Conservation (phyloP, 768 basidiomycete genomes). For the Pluteus cervinus region DNA sequence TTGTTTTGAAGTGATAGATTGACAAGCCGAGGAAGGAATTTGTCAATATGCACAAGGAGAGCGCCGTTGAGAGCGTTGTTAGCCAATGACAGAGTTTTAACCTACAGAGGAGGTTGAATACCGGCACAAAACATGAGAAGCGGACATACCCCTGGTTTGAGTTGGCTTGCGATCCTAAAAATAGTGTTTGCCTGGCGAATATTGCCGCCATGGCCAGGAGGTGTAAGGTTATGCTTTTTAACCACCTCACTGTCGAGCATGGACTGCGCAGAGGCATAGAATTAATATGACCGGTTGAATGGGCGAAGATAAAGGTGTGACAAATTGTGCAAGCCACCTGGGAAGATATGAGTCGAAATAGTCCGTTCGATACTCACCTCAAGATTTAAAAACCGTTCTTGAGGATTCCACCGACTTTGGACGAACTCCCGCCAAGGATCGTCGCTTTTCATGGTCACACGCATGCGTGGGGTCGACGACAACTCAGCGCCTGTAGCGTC, state of each 20-base stretch:
- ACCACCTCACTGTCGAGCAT: slow-evolving; percentile 76
- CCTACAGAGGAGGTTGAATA: slow-evolving; percentile 28
- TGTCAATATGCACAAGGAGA: slow-evolving; percentile 54
- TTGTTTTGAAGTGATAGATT: slow-evolving; percentile 83
- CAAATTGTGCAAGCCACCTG: slow-evolving; percentile 12
- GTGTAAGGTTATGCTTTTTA: slow-evolving; percentile 59
- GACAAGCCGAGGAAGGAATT: slow-evolving; percentile 73
- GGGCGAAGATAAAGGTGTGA: too few species aligned
- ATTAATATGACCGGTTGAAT: slow-evolving; percentile 13
- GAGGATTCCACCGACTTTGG: slow-evolving; percentile 63
- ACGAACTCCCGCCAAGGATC: slow-evolving; percentile 78
- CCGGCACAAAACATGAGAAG: slow-evolving; percentile 2
- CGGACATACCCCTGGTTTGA: slow-evolving; percentile 60
- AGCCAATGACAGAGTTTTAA: slow-evolving; percentile 80
- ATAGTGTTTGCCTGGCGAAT: slow-evolving; percentile 72
- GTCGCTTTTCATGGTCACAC: slow-evolving; percentile 20
- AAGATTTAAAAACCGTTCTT: slow-evolving; percentile 69
- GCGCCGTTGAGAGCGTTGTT: slow-evolving; percentile 60
- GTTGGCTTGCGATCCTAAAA: slow-evolving; percentile 78
- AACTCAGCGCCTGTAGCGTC: slow-evolving; percentile 10
- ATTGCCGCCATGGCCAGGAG: slow-evolving; percentile 67
- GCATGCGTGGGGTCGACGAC: slow-evolving; percentile 8
- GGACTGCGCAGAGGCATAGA: slow-evolving; percentile 49
- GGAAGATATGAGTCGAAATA: slow-evolving; percentile 3
- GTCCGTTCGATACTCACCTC: slow-evolving; percentile 73